Evolutionary conservation across 208 protist species (phyloP), one percentile per base, ranked within the genome.

Genomic region (Trypanosoma congolense): DNA sequence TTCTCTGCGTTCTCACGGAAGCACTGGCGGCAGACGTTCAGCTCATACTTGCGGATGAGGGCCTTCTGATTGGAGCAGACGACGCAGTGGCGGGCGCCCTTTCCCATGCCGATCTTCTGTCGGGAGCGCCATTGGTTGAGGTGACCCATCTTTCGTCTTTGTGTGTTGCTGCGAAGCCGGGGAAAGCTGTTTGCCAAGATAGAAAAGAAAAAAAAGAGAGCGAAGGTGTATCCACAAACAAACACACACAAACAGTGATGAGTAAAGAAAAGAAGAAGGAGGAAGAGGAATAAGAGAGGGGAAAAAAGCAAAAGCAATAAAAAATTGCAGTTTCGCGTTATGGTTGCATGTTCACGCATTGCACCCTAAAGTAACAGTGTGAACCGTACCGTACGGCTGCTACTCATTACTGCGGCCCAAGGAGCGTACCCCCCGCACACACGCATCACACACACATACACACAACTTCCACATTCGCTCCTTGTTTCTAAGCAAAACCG

Each of bases 21-120:
- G 83, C 92, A 97, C 82, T 95, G 86, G 73, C 92, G 84, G 84
- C 92, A 97, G 22, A 95, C 75, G 75, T 93, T 93, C 48, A 97
- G 81, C 61, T 89, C 92, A 70, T 97, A 97, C 80, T 97, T 97
- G 73, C 92, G 83, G 70, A 97, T 97, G 55, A 97, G 61, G 36
- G 88, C 89, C 75, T 94, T 92, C 74, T 90, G 77, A 73, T 94
- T 94, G 48, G 74, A 86, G 87, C 93, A 95, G 62, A 93, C 83
- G 38, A 94, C 80, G 80, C 88, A 96, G 73, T 63, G 76, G 58
- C 91, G 88, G 49, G 77, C 58, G 47, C 91, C 91, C 69, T 93
- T 94, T 58, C 86, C 81, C 84, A 91, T 93, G 54, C 87, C 83
- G 55, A 95, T 92, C 80, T 95, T 95, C 70, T 93, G 91, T 57